Conservation (phyloP, 306 rosid species). For the Quercus wislizeni region DNA sequence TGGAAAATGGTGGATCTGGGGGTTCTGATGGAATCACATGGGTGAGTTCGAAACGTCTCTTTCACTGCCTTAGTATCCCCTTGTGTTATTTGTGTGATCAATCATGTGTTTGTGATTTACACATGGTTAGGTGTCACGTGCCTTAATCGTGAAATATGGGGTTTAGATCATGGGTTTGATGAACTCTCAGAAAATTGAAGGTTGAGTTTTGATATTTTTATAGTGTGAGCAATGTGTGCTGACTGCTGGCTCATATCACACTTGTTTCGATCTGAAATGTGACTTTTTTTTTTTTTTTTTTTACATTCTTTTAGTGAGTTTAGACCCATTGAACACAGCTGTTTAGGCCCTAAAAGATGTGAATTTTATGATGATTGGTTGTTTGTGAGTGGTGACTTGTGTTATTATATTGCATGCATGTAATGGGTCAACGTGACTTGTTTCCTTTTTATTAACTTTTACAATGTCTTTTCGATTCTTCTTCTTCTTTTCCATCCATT, state of each 20-base stretch:
- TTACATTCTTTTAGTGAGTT: background rate
- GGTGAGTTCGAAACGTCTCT: constrained; percentile 19
- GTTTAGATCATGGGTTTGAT: constrained; percentile 12
- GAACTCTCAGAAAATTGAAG: background rate
- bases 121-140: constrained; percentile 48
- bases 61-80: background rate
- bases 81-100: background rate
- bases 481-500: background rate
- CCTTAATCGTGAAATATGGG: constrained; percentile 52
- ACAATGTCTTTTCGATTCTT: background rate
- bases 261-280: constrained; percentile 1
- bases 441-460: background rate
- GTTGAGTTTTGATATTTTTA: background rate
- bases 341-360: background rate
- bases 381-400: background rate
- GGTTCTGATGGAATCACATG: constrained; percentile 28
- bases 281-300: background rate
- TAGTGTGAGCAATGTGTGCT: constrained; percentile 18
- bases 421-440: constrained; percentile 5
- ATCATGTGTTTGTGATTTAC: constrained; percentile 7
- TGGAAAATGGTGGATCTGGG: background rate
- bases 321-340: background rate
- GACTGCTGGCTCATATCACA: constrained; percentile 9
- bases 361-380: background rate
- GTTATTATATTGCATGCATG: constrained; percentile 1